Base-by-base conservation (phyloP, 2,329 filamentous ascomycete genomes). In the Fusarium mangiferae region DNA sequence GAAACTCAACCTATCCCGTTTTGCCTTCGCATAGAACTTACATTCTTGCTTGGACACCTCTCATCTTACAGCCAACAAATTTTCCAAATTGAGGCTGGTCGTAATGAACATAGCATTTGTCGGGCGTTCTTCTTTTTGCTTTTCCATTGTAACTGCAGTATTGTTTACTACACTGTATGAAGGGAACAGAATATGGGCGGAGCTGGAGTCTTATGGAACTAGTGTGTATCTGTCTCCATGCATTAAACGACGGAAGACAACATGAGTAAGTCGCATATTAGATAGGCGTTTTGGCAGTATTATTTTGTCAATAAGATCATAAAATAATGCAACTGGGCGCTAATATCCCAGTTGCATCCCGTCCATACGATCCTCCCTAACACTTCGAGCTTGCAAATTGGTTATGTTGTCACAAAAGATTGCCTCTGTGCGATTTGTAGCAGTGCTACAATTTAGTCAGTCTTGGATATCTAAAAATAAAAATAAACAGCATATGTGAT, bases 1-100 rank as follows among this genome's bases (percentile, higher is more conserved):
- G 55, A 84, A 82, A 45, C 77, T 89, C 30, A 81, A 89, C 66
- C 79, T 90, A 55, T 86, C 87, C 12, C 84, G 82, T 36, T 90
- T 88, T 78, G 75, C 85, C 65, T 89, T 81, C 56, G 70, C 73
- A 42, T 82, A 76, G 66, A 61, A 49, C 17, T 41, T 38, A 26
- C 28, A 39, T 44, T 26, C 56, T 60, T 38, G 33, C 56, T 69
- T 59, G n/a, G 28, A 44, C 30, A 28, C 38, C 41, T 24, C 42
- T 52, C 26, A 36, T 33, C 30, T 54, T 26, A 24, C 49, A 44
- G 39, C 35, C 46, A 28, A n/a, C 33, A 45, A 39, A 38, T 38
- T 62, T 26, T 61, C 41, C 28, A 44, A 48, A 42, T 30, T 28
- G 42, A 54, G 56, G 60, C 56, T 54, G 57, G 26, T 38, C 39